These are phyloP conservation scores for Cryptococcus sp. DNA, from an alignment of 1,284 basidiomycete genomes.

Conservation along the genomic window DNA sequence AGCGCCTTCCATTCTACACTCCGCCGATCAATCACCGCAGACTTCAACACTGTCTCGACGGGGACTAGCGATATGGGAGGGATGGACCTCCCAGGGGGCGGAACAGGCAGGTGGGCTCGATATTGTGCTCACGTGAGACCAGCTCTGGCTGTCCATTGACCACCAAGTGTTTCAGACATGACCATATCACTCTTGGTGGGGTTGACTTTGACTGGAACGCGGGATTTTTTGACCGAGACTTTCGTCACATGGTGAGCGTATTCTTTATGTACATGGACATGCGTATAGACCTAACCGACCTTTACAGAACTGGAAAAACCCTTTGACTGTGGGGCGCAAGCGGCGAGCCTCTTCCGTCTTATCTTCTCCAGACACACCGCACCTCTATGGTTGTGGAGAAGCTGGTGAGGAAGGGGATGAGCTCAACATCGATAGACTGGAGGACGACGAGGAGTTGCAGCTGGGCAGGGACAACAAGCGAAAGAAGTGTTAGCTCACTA, in stretches of 20 bases:
- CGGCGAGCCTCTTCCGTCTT: conserved; percentile 31
- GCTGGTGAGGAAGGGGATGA: conserved; percentile 11
- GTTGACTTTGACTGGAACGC: conserved; percentile 18
- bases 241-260: conserved; percentile 23
- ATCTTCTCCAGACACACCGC: conserved; percentile 23
- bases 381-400: conserved; percentile 14
- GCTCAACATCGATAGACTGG: neutral
- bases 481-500: conserved; percentile 12
- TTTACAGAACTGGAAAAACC: conserved; percentile 37
- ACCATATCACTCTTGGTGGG: conserved; percentile 39
- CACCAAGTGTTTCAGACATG: conserved; percentile 22
- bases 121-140: neutral
- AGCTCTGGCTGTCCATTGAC: neutral
- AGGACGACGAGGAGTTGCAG: conserved; percentile 13
- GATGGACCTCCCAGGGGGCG: conserved; percentile 34
- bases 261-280: neutral
- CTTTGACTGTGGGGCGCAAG: conserved; percentile 16
- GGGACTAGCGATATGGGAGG: conserved; percentile 11
- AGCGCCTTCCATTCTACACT: conserved; percentile 31
- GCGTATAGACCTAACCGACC: neutral
- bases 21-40: conserved; percentile 25
- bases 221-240: conserved; percentile 19
- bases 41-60: conserved; percentile 10
- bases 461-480: conserved; percentile 11
- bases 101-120: conserved; percentile 31